Base-by-base conservation (phyloP, 2,329 filamentous ascomycete genomes). In the Aspergillus caelatus region DNA sequence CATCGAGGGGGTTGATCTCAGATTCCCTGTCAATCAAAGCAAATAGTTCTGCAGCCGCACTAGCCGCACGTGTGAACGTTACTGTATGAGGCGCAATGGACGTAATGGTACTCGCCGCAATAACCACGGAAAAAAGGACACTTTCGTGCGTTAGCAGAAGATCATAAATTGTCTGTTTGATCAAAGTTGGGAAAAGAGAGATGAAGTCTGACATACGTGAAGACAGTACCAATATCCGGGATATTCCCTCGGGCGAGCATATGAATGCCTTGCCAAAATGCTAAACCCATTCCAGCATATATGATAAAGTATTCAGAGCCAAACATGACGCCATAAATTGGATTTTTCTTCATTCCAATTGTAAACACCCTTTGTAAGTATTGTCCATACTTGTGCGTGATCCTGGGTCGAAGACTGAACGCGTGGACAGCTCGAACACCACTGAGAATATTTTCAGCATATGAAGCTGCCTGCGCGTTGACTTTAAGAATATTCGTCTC, bases 251-350 rank as follows among this genome's bases (percentile, higher is more conserved):
- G 67, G 16, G 65, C 64, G 34, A 72, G 63, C 73, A 77, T 74
- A 16, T 62, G 36, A 54, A 76, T 68, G 6, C 72, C 76, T 60
- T 75, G 71, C 75, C 73, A 79, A 64, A 88, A 81, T 36, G 83
- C 84, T 14, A 89, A 79, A 3, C 86, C 87, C 46, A 62, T 65
- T 3, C 69, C 68, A 6, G 62, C 57, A 60, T 56, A 67, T 21
- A 67, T 57, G 14, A 71, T 61, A 21, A 48, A 62, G 46, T 67
- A 67, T 41, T 69, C 62, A 3, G 39, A 50, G 1, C 62, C 59
- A 23, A 73, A 72, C 12, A 72, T 14, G 21, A 63, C 30, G 3
- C 70, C 70, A 48, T 64, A 72, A 1, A 71, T 36, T 3, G 63
- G 48, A 23, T 43, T 63, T 46, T 69, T 71, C 59, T 70, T 72